Evolutionary conservation across 257 asterid genomes (phyloP), one percentile per base, ranked within the genome.

Genomic region (Datura wrightii): DNA sequence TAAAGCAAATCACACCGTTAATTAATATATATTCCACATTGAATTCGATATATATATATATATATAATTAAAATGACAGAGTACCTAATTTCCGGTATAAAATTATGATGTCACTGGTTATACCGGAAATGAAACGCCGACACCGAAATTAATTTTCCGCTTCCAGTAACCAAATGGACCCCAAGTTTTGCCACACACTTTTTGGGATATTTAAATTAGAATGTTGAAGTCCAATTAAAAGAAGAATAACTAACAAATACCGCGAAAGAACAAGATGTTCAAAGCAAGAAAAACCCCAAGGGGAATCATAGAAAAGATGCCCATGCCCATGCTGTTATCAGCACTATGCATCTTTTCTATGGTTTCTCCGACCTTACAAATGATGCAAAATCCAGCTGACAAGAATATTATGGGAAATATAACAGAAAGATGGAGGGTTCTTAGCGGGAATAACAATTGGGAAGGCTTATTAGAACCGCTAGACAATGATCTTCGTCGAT

Each of bases 361-460:
- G 79, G 54, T 60, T 15, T 14, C 50, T 79, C 70, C 48, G 0
- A 44, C 83, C 14, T 16, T 78, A 52, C 60, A 9, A 14, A 19
- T 31, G 62, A 41, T 62, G 24, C 8, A 48, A 18, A 65, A 24
- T 37, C 3, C 3, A 63, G 31, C 31, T 24, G 31, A 24, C 31
- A 24, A 14, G 4, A 84, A 74, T 31, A 82, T 80, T 84, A 72
- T 69, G 65, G 84, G 82, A 58, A 15, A 71, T 62, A 86, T 90
- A 85, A 48, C 93, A 80, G 10, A 65, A 52, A 90, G 88, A 85
- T 93, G 97, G 97, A 89, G 76, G 44, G 4, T 56, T 48, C 93
- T 92, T 1, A 89, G 92, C 53, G 97, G 96, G 36, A 70, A 83
- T 67, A 85, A 84, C 10, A 85, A 88, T 48, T 93, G 97, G 97